phyloP scores from a whole-genome alignment of 164 flowering plant species.

The Brasenia schreberi region DNA sequence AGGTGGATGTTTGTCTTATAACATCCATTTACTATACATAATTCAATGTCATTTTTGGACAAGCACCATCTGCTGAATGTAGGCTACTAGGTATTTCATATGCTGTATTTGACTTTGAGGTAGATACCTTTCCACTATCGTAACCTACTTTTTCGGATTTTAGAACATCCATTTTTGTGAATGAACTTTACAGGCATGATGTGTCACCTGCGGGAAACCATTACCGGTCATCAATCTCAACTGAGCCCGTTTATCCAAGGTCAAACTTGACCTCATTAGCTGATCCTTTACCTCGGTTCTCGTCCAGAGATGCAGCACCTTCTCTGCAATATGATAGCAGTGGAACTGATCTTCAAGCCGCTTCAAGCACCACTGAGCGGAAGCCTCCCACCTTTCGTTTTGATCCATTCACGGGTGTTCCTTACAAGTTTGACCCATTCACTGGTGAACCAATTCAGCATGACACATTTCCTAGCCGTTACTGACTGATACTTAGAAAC shows the following conservation, averaged over 20 bases:
- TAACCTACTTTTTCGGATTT: too few species aligned
- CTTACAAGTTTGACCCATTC: slow-evolving; percentile 12
- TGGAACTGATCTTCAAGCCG: neutral
- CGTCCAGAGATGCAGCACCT: neutral
- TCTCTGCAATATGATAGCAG: neutral
- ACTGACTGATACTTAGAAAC: neutral
- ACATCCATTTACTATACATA: too few species aligned
- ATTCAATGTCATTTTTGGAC: too few species aligned
- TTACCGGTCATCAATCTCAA: slow-evolving; percentile 2
- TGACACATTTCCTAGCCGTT: neutral
- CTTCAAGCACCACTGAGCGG: neutral
- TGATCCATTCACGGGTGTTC: slow-evolving; percentile 10
- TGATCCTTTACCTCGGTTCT: slow-evolving; percentile 2
- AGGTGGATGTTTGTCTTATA: too few species aligned
- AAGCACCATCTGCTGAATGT: too few species aligned
- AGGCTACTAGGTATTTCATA: too few species aligned
- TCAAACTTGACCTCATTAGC: neutral
- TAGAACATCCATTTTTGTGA: neutral
- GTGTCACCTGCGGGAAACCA: neutral
- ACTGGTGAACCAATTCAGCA: slow-evolving; percentile 10
- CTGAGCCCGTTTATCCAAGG: neutral
- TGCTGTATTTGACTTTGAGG: too few species aligned
- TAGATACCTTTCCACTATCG: too few species aligned
- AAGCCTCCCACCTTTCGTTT: neutral
- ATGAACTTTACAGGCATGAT: slow-evolving; percentile 4